These are phyloP conservation scores for Flaveria sonorensis DNA, from an alignment of 129 eudicot genomes.

Conservation along the genomic window DNA sequence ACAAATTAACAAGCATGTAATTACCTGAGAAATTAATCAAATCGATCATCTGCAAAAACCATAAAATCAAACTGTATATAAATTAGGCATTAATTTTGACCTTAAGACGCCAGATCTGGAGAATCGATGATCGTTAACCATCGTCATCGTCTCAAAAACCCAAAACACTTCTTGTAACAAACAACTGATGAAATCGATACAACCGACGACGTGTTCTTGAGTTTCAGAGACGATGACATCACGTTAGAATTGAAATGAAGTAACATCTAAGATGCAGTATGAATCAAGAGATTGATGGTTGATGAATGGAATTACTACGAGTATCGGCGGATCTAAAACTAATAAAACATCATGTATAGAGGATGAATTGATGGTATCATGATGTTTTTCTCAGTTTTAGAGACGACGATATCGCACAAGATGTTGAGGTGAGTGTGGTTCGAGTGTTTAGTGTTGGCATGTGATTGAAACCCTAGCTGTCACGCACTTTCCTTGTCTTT, in stretches of 20 bases:
- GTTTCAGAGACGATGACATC: constrained; percentile 23
- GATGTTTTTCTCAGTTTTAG: constrained; percentile 25
- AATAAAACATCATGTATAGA: constrained; percentile 11
- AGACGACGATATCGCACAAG: constrained; percentile 11
- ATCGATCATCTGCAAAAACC: background rate
- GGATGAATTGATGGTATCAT: background rate
- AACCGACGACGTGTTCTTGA: constrained; percentile 14
- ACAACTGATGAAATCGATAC: background rate
- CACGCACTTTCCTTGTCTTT: background rate
- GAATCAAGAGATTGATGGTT: background rate
- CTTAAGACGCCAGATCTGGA: background rate
- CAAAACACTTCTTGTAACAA: constrained; percentile 1
- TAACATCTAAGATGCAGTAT: background rate
- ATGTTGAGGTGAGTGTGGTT: background rate
- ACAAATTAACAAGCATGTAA: background rate
- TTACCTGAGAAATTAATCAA: no score
- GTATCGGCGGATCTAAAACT: constrained; percentile 5
- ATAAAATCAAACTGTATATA: background rate
- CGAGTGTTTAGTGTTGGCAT: background rate
- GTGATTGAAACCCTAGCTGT: constrained; percentile 3
- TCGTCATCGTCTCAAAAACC: constrained; percentile 11
- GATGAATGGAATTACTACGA: background rate
- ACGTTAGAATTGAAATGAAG: background rate
- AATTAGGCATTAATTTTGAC: background rate
- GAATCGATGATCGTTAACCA: constrained; percentile 6